These are phyloP conservation scores for Fusarium marasasianum DNA, from an alignment of 2,329 filamentous ascomycete species.

Conservation along the genomic window DNA sequence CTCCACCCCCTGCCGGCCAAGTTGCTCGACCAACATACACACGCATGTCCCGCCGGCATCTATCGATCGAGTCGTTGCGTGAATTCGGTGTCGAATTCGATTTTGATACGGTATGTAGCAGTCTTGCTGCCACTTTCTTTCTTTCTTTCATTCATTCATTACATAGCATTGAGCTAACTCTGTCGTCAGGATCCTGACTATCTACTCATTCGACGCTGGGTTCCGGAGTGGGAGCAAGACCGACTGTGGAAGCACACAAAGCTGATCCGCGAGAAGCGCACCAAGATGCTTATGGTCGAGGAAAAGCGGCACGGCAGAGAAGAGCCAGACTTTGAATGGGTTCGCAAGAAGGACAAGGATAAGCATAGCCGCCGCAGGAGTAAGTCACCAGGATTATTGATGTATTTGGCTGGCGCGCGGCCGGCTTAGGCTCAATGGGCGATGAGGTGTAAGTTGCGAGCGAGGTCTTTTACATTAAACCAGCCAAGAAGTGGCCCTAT, in stretches of 20 bases:
- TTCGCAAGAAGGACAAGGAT: slow-evolving; percentile 66
- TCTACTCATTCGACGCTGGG: slow-evolving; percentile 77
- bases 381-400: slow-evolving; percentile 65
- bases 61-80: slow-evolving; percentile 70
- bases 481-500: slow-evolving; percentile 8
- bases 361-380: slow-evolving; percentile 61
- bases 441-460: not conserved
- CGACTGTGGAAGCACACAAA: slow-evolving; percentile 77
- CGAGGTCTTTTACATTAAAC: slow-evolving; percentile 9
- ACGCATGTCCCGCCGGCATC: slow-evolving; percentile 68
- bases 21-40: slow-evolving; percentile 65
- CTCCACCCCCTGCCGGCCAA: not conserved
- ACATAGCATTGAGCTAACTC: slow-evolving; percentile 45
- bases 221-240: slow-evolving; percentile 76
- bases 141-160: not conserved
- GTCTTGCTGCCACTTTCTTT: not conserved
- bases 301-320: slow-evolving; percentile 55
- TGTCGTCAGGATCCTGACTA: slow-evolving; percentile 69
- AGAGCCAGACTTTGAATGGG: slow-evolving; percentile 63
- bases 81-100: slow-evolving; percentile 67
- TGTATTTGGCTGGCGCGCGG: slow-evolving; percentile 65
- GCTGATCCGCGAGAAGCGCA: slow-evolving; percentile 66
- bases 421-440: slow-evolving; percentile 46
- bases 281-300: slow-evolving; percentile 59
- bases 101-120: slow-evolving; percentile 60